Evolutionary conservation across 768 basidiomycete genomes (phyloP).

Genomic region (Clavulina sp.): DNA sequence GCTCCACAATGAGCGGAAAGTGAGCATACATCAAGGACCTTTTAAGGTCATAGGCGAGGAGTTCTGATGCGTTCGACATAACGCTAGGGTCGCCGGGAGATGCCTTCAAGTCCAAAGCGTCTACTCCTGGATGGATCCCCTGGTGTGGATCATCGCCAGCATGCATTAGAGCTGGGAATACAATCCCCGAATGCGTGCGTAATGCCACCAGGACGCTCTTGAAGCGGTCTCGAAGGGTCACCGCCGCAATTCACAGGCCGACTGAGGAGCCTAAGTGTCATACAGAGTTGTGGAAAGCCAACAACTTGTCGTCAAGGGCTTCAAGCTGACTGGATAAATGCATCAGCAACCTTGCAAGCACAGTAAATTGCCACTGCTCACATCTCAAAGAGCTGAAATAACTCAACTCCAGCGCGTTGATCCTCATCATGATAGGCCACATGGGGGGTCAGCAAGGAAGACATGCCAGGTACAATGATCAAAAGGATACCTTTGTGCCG

Average conservation of each 20-base stretch:
- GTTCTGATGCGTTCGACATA: not conserved
- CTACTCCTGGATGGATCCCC: too few species aligned
- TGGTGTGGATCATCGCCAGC: too few species aligned
- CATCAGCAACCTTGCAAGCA: too few species aligned
- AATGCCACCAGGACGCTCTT: too few species aligned
- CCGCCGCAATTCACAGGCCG: too few species aligned
- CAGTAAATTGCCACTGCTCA: too few species aligned
- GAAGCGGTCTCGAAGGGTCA: too few species aligned
- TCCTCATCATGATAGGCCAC: not conserved
- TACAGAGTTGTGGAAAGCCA: constrained; percentile 59
- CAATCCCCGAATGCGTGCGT: too few species aligned
- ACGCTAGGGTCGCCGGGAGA: too few species aligned
- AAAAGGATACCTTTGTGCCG: not conserved
- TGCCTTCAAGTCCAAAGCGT: too few species aligned
- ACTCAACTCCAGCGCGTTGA: not conserved
- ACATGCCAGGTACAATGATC: too few species aligned
- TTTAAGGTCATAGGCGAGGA: not conserved
- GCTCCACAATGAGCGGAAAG: not conserved
- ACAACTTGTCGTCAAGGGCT: constrained; percentile 45
- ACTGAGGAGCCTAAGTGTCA: constrained; percentile 63
- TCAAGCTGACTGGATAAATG: not conserved
- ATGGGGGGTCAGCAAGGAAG: not conserved
- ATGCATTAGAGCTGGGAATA: too few species aligned
- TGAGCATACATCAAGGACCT: not conserved
- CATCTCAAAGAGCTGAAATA: not conserved